Percentiles rank a stretch among this genome's conserved stretches.
Evolutionary conservation across 306 rosid genomes (phyloP).

Genomic region (Alnus glutinosa): DNA sequence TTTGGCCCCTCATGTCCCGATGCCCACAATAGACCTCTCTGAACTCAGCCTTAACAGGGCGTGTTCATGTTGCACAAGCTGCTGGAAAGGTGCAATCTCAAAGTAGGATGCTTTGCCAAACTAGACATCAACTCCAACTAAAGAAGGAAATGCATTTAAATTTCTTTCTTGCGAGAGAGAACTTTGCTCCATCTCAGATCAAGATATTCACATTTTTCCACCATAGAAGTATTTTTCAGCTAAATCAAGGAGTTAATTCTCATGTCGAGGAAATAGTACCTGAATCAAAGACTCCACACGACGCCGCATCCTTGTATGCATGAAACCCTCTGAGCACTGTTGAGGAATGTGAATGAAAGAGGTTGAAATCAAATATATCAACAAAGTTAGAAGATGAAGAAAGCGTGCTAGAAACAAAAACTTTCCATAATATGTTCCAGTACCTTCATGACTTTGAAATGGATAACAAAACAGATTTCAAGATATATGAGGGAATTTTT

Average conservation of each 20-base stretch:
- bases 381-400: neutral
- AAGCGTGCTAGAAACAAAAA: neutral
- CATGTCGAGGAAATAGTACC: slow-evolving; percentile 38
- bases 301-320: slow-evolving; percentile 98
- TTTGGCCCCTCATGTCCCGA: slow-evolving; percentile 12
- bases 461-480: neutral
- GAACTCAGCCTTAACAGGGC: slow-evolving; percentile 9
- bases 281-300: slow-evolving; percentile 97
- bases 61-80: neutral
- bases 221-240: neutral
- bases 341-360: slow-evolving; percentile 19
- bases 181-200: neutral
- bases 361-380: slow-evolving; percentile 12
- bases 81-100: neutral
- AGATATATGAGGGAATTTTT: neutral
- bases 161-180: neutral
- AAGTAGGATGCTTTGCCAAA: neutral
- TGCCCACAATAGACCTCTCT: slow-evolving; percentile 19
- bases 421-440: neutral
- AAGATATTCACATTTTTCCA: neutral
- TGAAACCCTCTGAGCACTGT: slow-evolving; percentile 98
- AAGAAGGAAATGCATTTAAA: neutral
- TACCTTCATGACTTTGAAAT: neutral
- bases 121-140: neutral
- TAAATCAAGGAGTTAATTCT: neutral